Base-by-base conservation (phyloP, 305 asterid species). In the Fraxinus albicans region DNA sequence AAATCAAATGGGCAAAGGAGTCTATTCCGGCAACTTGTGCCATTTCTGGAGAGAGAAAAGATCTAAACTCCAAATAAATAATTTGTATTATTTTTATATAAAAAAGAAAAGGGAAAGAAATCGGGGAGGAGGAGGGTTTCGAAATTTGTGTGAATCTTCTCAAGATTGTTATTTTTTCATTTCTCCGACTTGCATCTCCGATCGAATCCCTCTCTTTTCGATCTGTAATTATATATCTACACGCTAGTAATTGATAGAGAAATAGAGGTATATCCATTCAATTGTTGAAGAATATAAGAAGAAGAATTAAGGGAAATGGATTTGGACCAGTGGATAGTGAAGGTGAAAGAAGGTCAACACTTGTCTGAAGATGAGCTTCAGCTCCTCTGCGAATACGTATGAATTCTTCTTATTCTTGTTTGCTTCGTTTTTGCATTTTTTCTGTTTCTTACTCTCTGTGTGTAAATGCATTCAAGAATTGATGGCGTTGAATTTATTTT, bases 281-380 rank as follows among this genome's bases (percentile, higher is more conserved):
- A 67, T 27, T 23, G 75, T 27, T 29, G 73, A 23, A 12, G 75
- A 27, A 69, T 2, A 34, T 78, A 17, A 82, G 25, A 8, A 27
- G 34, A 77, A 80, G 21, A 67, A 63, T 27, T 12, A 31, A 31
- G 76, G 78, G 92, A 77, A 79, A 96, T 96, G 99, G 99, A 93
- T 92, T 91, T 95, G 91, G 98, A 95, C 88, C 94, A 87, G 92
- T 95, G 98, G 98, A 90, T 95, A 80, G 25, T 89, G 19, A 92
- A 90, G 90, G 98, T 95, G 84, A 95, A 95, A 84, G 98, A 95
- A 21, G 97, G 98, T 40, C 94, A 94, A 82, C 99, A 96, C 94
- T 91, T 96, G 92, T 88, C 99, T 1, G 99, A 96, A 88, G 98
- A 94, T 72, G 97, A 96, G 89, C 98, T 96, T 86, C 99, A 96